phyloP scores from a whole-genome alignment of 805 yeast genomes.

The Starmerella davenportii region DNA sequence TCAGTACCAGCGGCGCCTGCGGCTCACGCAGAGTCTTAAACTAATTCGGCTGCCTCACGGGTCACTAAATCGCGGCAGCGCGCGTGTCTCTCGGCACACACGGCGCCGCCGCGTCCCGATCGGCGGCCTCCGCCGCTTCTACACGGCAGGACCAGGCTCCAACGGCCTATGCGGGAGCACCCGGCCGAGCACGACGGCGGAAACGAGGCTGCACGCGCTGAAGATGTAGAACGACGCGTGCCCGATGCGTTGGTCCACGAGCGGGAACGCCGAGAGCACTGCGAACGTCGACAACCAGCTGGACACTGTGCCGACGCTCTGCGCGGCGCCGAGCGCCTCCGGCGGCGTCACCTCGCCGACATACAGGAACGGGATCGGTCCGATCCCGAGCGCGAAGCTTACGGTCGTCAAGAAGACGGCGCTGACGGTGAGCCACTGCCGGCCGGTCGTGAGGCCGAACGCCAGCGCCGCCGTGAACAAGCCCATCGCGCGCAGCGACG shows the following conservation, averaged over 20 bases:
- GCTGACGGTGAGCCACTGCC: slow-evolving; percentile 34
- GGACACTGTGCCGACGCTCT: slow-evolving; percentile 76
- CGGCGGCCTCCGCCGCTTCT: too few species aligned
- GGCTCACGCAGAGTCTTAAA: too few species aligned
- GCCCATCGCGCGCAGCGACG: slow-evolving; percentile 54
- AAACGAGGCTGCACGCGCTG: slow-evolving; percentile 30
- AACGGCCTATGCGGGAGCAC: too few species aligned
- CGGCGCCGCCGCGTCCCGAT: too few species aligned
- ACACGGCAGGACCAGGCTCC: too few species aligned
- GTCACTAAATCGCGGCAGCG: too few species aligned
- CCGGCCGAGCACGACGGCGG: slow-evolving; percentile 20
- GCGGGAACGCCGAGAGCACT: slow-evolving; percentile 60
- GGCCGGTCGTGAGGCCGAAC: slow-evolving; percentile 37
- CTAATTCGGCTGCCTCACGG: too few species aligned
- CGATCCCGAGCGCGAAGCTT: slow-evolving; percentile 79
- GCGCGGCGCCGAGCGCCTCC: slow-evolving; percentile 69
- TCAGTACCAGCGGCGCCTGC: too few species aligned
- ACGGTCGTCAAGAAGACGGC: slow-evolving; percentile 61
- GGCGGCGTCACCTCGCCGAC: slow-evolving; percentile 77
- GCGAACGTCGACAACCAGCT: slow-evolving; percentile 84
- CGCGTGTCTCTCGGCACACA: too few species aligned
- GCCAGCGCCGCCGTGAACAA: slow-evolving; percentile 45
- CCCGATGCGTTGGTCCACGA: slow-evolving; percentile 45
- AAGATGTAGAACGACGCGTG: slow-evolving; percentile 65
- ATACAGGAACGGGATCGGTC: slow-evolving; percentile 85